These are phyloP conservation scores for Xanthoconium purpureum DNA, from an alignment of 768 basidiomycete genomes.

Conservation along the genomic window DNA sequence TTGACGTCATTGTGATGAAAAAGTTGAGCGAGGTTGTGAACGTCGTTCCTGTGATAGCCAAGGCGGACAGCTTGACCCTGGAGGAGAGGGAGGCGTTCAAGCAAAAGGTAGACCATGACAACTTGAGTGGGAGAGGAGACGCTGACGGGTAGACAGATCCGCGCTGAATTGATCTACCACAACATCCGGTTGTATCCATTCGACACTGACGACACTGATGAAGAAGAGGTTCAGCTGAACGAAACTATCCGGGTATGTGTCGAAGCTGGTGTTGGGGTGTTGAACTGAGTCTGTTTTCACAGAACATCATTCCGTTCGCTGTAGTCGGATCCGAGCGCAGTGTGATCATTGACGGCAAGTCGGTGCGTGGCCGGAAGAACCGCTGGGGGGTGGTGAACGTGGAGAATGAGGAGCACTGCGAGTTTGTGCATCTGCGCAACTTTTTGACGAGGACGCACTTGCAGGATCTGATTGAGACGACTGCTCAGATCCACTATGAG, in stretches of 20 bases:
- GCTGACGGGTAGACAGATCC: constrained; percentile 58
- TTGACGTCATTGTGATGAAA: constrained; percentile 99
- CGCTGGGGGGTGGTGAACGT: constrained; percentile 99
- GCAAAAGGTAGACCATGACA: constrained; percentile 57
- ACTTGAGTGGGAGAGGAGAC: neutral
- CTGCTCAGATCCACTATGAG: constrained; percentile 98
- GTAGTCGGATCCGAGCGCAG: constrained; percentile 96
- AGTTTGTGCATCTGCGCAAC: constrained; percentile 95
- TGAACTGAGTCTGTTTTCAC: constrained; percentile 7
- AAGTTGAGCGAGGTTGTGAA: constrained; percentile 99
- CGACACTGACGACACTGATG: constrained; percentile 93
- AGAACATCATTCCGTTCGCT: constrained; percentile 96
- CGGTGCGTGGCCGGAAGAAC: constrained; percentile 94
- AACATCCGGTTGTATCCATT: constrained; percentile 96
- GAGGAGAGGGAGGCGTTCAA: constrained; percentile 95
- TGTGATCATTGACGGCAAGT: constrained; percentile 93
- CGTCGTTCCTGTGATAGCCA: constrained; percentile 98
- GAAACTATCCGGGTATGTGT: constrained; percentile 80
- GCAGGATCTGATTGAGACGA: constrained; percentile 98
- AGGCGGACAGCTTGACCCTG: constrained; percentile 89
- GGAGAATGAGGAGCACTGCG: constrained; percentile 95
- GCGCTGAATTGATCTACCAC: constrained; percentile 86
- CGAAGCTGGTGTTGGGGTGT: neutral
- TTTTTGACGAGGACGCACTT: constrained; percentile 96
- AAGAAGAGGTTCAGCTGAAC: constrained; percentile 89